Conservation (phyloP, 129 eudicot genomes). For the Saposhnikovia divaricata region DNA sequence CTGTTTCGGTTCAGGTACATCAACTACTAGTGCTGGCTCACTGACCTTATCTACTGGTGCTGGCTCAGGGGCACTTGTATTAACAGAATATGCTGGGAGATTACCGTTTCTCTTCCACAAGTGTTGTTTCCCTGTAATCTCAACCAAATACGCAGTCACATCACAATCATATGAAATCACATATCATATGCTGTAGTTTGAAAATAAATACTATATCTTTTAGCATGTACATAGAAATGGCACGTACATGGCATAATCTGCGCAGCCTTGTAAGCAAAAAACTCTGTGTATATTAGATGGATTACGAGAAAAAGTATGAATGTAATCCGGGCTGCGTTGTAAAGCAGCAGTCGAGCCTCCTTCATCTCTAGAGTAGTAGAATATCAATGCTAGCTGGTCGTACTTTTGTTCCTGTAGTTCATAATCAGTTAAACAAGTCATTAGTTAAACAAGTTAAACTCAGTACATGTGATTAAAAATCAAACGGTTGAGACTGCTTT, state of each 20-base stretch:
- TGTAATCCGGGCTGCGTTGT: background rate
- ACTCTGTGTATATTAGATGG: background rate
- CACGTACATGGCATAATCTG: slow-evolving; percentile 8
- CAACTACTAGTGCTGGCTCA: background rate
- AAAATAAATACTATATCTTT: background rate
- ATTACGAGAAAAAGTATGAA: background rate
- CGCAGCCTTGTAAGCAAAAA: background rate
- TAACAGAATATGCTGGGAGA: background rate
- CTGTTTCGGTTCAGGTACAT: background rate
- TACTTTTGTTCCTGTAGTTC: background rate
- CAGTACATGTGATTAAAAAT: background rate
- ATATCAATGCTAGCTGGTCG: background rate
- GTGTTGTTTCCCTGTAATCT: background rate
- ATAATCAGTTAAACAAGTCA: slow-evolving; percentile 1
- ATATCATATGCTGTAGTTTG: background rate
- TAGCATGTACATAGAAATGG: background rate
- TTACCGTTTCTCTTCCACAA: background rate
- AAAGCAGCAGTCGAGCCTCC: background rate
- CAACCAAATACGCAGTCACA: background rate
- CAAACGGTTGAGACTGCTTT: background rate
- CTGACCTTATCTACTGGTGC: background rate
- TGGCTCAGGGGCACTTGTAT: background rate
- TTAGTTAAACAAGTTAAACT: background rate
- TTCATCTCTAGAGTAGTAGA: background rate
- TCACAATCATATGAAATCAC: background rate